These are phyloP conservation scores for Globisporangium solare DNA, from an alignment of 352 stramenopile species.

Conservation along the genomic window DNA sequence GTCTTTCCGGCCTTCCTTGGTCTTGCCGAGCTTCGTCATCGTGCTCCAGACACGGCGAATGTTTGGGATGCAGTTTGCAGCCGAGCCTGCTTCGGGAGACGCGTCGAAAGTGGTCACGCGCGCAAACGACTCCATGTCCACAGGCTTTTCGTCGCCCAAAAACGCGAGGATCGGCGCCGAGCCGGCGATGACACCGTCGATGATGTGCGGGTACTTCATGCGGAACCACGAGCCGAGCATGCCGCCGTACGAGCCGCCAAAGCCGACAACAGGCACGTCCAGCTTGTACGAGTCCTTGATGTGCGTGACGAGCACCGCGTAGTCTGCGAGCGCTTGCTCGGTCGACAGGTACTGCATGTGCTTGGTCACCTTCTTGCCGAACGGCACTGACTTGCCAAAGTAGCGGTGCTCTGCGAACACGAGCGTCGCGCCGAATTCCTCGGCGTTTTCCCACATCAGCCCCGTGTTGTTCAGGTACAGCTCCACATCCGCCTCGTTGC, in stretches of 20 bases:
- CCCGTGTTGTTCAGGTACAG: slow-evolving; percentile 95
- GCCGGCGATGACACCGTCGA: slow-evolving; percentile 89
- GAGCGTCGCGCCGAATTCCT: slow-evolving; percentile 86
- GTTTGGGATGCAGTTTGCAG: slow-evolving; percentile 72
- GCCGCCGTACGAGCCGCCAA: slow-evolving; percentile 91
- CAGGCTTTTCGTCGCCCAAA: slow-evolving; percentile 40
- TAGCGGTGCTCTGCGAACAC: slow-evolving; percentile 97
- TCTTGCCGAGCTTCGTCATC: slow-evolving; percentile 52
- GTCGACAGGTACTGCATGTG: slow-evolving; percentile 74
- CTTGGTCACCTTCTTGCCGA: slow-evolving; percentile 47
- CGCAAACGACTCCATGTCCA: slow-evolving; percentile 67
- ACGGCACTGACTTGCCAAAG: slow-evolving; percentile 91
- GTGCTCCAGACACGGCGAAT: slow-evolving; percentile 57
- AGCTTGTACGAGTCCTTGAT: slow-evolving; percentile 45
- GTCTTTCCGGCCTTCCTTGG: slow-evolving; percentile 31
- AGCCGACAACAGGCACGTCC: slow-evolving; percentile 81
- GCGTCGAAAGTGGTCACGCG: slow-evolving; percentile 59
- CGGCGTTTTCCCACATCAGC: slow-evolving; percentile 95
- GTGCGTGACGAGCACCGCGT: slow-evolving; percentile 53
- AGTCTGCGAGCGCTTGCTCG: slow-evolving; percentile 90
- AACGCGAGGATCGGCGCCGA: slow-evolving; percentile 87
- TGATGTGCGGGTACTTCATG: slow-evolving; percentile 90
- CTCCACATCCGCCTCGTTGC: slow-evolving; percentile 94
- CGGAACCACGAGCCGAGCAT: slow-evolving; percentile 92
- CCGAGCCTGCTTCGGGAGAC: slow-evolving; percentile 56